Evolutionary conservation across 306 rosid genomes (phyloP), one percentile per base, ranked within the genome.

Genomic region (Vigna radiata): DNA sequence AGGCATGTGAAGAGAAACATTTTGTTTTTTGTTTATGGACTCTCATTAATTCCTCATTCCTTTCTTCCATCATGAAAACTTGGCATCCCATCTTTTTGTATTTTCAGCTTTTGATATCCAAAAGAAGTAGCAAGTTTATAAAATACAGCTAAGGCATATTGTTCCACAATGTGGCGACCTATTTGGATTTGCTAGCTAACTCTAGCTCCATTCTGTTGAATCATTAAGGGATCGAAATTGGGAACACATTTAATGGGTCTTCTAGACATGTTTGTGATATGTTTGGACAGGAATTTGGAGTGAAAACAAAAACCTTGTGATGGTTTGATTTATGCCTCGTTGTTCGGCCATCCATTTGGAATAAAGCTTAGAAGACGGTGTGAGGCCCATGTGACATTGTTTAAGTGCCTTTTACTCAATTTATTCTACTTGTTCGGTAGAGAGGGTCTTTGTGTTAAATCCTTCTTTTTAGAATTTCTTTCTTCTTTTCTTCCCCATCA

Each of bases 201-300:
- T 69, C 44, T 33, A 41, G 54, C 68, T 64, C 70, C 18, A 31
- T 41, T 16, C 15, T 69, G 76, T 53, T 67, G 11, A 58, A 56
- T 74, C 1, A 47, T 36, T 56, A 36, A 66, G 79, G 75, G 21
- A 23, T 66, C 25, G 60, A 48, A 58, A 27, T n/a, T 52, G 39
- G 73, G 46, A 55, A 75, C 81, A 81, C n/a, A 75, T 68, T 81
- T 64, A 81, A 75, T 76, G 65, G 72, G 65, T 75, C 73, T 81
- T 16, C 16, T 14, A 68, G 77, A 81, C 85, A 75, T 75, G 79
- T 63, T 63, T 62, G 63, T 41, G 8, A 64, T 63, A 76, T 75
- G 85, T 76, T 50, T 52, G 53, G 66, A 81, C 81, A 68, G 8
- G 52, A 69, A 69, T n/a, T 75, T 69, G 9, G 61, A 43, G 36